Evolutionary conservation across 352 stramenopile genomes (phyloP), one percentile per base, ranked within the genome.

Genomic region (Phytophthora rubi): DNA sequence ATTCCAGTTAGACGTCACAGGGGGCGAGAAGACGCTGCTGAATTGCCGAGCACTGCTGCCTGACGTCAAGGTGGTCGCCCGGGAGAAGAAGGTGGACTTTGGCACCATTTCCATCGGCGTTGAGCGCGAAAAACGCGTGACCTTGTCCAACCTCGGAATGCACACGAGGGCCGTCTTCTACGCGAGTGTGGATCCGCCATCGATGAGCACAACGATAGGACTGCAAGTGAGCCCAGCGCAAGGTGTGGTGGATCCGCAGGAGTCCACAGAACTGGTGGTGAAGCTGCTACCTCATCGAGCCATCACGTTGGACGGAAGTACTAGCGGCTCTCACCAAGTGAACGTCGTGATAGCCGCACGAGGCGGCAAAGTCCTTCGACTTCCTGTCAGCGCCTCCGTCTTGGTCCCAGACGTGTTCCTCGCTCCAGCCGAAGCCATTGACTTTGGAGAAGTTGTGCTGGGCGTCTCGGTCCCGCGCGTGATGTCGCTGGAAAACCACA

Each of bases 391-490:
- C 0, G 86, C 80, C 5, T 82, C 75, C 0, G 84, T 94, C 0
- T 71, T 98, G 4, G 79, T 98, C 0, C 94, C 94, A 0, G 85
- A 97, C 6, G 83, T 98, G 8, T 76, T 78, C 8, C 78, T 97
- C 6, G 63, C 68, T 18, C 82, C 79, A 0, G 53, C 67, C 12
- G 42, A 70, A 0, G 56, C 58, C 0, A 60, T 93, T 32, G 85
- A 90, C n/a, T 98, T 97, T 66, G 91, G 84, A 18, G 80, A 88
- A 23, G 84, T 97, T 6, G 84, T 95, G 7, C 68, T 97, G 9
- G 93, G 92, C 4, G 87, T 91, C 3, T 85, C 77, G 0, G 81
- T 92, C 0, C 82, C 82, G 6, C 78, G 80, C 0, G 60, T 85
- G 0, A 45, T 98, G 1, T 84, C 86, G 0, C 42, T 98, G 2